Percentiles rank a stretch among this genome's conserved stretches.
phyloP scores from a whole-genome alignment of 2,329 filamentous ascomycete genomes.

The Phoma herbarum region DNA sequence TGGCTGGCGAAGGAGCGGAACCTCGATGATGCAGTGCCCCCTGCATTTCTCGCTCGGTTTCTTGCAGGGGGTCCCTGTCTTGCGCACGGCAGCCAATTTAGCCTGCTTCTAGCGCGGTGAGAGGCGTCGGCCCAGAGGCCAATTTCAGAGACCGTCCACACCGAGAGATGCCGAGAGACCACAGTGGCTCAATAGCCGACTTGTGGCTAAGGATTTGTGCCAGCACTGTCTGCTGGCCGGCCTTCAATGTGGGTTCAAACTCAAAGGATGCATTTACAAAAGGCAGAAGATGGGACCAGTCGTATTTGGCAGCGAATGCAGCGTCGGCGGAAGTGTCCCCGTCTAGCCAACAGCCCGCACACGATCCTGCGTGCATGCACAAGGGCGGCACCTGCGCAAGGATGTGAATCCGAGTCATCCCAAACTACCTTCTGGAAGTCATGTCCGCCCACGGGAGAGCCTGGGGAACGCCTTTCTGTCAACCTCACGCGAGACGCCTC shows the following conservation, averaged over 20 bases:
- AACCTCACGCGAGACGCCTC: constrained; percentile 13
- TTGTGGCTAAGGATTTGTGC: not conserved
- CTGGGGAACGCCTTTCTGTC: constrained; percentile 14
- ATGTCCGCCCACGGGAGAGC: constrained; percentile 3
- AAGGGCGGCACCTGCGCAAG: not conserved
- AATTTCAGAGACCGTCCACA: not conserved
- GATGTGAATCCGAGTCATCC: not conserved
- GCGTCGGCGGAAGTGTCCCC: constrained; percentile 1
- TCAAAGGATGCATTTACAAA: constrained; percentile 9
- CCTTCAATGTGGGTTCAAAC: constrained; percentile 14
- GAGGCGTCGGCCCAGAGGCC: not conserved
- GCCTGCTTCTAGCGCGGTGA: constrained; percentile 9
- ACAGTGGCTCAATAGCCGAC: constrained; percentile 5
- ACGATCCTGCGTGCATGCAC: constrained; percentile 1
- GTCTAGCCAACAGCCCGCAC: constrained; percentile 2
- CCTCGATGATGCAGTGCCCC: not conserved
- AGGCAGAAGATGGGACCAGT: constrained; percentile 3
- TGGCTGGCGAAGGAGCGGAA: constrained; percentile 11
- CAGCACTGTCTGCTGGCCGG: not conserved
- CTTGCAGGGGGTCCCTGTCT: constrained; percentile 4
- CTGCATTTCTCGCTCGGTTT: not conserved
- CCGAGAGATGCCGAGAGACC: constrained; percentile 7
- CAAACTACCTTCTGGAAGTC: constrained; percentile 1
- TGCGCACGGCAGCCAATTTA: constrained; percentile 5
- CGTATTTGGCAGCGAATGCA: constrained; percentile 8